phyloP scores from a whole-genome alignment of 805 yeast species.

The Alloascoidea africana region DNA sequence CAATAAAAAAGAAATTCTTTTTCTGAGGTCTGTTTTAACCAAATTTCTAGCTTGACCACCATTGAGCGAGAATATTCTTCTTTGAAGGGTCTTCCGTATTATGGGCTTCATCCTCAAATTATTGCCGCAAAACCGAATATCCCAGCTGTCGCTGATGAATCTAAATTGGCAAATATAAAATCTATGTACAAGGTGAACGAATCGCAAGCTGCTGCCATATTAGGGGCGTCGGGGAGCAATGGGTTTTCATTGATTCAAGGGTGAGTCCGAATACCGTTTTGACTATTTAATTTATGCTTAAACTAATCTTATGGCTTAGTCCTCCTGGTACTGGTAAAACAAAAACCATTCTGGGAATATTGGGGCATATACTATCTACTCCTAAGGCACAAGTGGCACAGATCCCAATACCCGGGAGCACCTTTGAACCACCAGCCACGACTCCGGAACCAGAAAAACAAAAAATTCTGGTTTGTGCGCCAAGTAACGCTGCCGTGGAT shows the following conservation, averaged over 20 bases:
- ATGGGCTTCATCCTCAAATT: constrained; percentile 58
- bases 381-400: constrained; percentile 15
- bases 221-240: constrained; percentile 44
- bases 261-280: constrained; percentile 5
- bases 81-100: constrained; percentile 65
- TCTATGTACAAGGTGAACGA: constrained; percentile 47
- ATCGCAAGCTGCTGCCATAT: constrained; percentile 86
- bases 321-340: constrained; percentile 99
- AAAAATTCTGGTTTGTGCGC: constrained; percentile 77
- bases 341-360: constrained; percentile 83
- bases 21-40: background rate
- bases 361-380: constrained; percentile 46
- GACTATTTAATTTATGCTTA: background rate
- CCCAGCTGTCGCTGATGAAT: constrained; percentile 18
- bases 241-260: constrained; percentile 94
- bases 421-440: background rate
- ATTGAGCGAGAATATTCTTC: constrained; percentile 88
- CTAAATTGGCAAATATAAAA: constrained; percentile 27
- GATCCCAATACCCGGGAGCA: constrained; percentile 5
- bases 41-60: constrained; percentile 47
- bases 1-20: background rate
- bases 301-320: constrained; percentile 7
- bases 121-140: constrained; percentile 46
- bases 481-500: constrained; percentile 98
- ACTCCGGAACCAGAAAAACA: constrained; percentile 6